A percentile compares a stretch with the other conserved stretches of the same genome.
phyloP scores from a whole-genome alignment of 129 eudicot species.

The Tagetes patula region DNA sequence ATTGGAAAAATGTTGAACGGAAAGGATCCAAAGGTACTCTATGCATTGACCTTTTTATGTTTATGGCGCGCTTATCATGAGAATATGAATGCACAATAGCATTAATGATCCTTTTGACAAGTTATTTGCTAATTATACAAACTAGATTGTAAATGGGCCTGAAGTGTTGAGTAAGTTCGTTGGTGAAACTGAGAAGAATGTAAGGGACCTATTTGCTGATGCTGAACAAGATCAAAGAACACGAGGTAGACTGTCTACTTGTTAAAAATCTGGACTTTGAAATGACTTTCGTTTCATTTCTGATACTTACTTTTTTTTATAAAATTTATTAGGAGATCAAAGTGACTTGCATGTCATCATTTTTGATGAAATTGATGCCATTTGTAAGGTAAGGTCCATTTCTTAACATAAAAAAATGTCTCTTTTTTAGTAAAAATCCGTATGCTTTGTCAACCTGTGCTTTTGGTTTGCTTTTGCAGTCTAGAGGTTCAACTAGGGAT shows the following conservation, averaged over 20 bases:
- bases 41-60: constrained; percentile 18
- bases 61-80: constrained; percentile 13
- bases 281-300: constrained; percentile 2
- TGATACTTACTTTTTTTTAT: constrained; percentile 6
- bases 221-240: constrained; percentile 97
- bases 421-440: neutral
- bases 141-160: constrained; percentile 97
- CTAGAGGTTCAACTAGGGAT: constrained; percentile 99
- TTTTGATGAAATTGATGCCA: constrained; percentile 98
- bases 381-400: constrained; percentile 68
- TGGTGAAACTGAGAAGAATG: constrained; percentile 99
- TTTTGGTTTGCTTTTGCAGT: constrained; percentile 48
- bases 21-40: constrained; percentile 88
- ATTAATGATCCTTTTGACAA: constrained; percentile 10
- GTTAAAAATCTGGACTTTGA: constrained; percentile 11
- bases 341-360: constrained; percentile 98
- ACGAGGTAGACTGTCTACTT: constrained; percentile 50
- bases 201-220: constrained; percentile 97
- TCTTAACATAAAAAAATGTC: neutral
- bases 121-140: constrained; percentile 25
- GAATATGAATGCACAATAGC: neutral
- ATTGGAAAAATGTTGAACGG: constrained; percentile 97
- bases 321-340: constrained; percentile 71
- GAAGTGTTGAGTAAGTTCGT: constrained; percentile 96
- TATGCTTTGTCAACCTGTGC: neutral